phyloP scores from a whole-genome alignment of 1,284 basidiomycete species.

The Irpex lacteus region DNA sequence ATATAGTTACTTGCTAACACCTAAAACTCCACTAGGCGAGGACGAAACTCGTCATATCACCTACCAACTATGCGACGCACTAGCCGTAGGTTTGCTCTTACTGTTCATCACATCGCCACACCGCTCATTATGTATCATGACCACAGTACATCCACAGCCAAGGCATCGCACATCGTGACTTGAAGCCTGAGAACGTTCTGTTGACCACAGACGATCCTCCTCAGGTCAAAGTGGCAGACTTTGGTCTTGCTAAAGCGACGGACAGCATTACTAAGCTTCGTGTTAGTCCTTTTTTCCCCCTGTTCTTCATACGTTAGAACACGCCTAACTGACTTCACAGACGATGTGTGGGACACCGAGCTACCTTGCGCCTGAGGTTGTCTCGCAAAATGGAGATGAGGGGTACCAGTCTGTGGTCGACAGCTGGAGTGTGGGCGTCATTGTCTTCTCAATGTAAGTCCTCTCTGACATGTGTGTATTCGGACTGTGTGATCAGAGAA shows the following conservation, averaged over 20 bases:
- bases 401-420: slow-evolving; percentile 88
- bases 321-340: slow-evolving; percentile 39
- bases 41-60: slow-evolving; percentile 58
- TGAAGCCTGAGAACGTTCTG: slow-evolving; percentile 90
- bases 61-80: slow-evolving; percentile 72
- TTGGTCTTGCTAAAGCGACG: slow-evolving; percentile 88
- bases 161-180: slow-evolving; percentile 84
- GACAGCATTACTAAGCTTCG: slow-evolving; percentile 70
- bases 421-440: slow-evolving; percentile 92
- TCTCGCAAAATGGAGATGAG: slow-evolving; percentile 62
- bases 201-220: slow-evolving; percentile 66
- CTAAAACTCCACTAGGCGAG: slow-evolving; percentile 45
- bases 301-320: not conserved
- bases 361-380: slow-evolving; percentile 86
- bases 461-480: slow-evolving; percentile 18
- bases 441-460: slow-evolving; percentile 48
- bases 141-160: slow-evolving; percentile 69
- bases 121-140: not conserved
- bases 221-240: slow-evolving; percentile 84
- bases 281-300: slow-evolving; percentile 34
- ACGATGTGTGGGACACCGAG: slow-evolving; percentile 87
- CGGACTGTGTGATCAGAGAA: not conserved
- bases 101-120: slow-evolving; percentile 8
- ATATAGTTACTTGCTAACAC: slow-evolving; percentile 1
- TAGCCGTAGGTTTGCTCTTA: slow-evolving; percentile 46